phyloP scores from a whole-genome alignment of 2,329 filamentous ascomycete species.

The Podosphaera leucotricha region DNA sequence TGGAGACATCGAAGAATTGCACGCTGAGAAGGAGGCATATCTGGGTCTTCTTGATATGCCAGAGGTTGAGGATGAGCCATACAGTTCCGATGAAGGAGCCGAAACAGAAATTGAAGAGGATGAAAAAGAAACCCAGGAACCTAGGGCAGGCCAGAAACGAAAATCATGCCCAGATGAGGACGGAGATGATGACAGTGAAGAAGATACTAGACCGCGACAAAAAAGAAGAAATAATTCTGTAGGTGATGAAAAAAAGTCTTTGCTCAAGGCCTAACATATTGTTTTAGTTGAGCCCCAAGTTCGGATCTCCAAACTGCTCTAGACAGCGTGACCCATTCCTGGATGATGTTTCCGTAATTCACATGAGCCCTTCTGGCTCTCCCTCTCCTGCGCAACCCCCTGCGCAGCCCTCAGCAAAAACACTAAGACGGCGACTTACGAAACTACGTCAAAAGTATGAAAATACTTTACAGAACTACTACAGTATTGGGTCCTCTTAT shows the following conservation, averaged over 20 bases:
- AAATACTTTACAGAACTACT: conserved; percentile 54
- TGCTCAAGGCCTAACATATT: conserved; percentile 6
- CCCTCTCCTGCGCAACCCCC: conserved; percentile 34
- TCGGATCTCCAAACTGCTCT: conserved; percentile 37
- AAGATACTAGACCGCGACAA: conserved; percentile 55
- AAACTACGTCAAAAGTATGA: conserved; percentile 60
- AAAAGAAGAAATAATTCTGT: conserved; percentile 75
- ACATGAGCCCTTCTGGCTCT: conserved; percentile 19
- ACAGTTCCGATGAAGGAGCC: conserved; percentile 23
- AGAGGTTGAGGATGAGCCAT: conserved; percentile 41
- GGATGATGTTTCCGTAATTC: conserved; percentile 22
- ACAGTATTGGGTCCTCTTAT: conserved; percentile 68
- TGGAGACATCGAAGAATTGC: conserved; percentile 71
- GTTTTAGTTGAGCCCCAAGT: conserved; percentile 37
- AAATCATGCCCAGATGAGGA: conserved; percentile 56
- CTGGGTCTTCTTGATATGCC: conserved; percentile 77
- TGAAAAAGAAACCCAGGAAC: conserved; percentile 29
- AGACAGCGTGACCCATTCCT: conserved; percentile 35
- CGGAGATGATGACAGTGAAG: conserved; percentile 39
- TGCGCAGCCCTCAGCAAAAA: conserved; percentile 43
- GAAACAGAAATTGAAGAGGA: conserved; percentile 33
- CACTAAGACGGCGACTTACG: conserved; percentile 48
- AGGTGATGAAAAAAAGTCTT: conserved; percentile 15
- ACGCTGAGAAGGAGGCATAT: conserved; percentile 56
- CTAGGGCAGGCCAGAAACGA: conserved; percentile 39